Conservation (phyloP, 768 basidiomycete species). For the Leccinum arenicola region DNA sequence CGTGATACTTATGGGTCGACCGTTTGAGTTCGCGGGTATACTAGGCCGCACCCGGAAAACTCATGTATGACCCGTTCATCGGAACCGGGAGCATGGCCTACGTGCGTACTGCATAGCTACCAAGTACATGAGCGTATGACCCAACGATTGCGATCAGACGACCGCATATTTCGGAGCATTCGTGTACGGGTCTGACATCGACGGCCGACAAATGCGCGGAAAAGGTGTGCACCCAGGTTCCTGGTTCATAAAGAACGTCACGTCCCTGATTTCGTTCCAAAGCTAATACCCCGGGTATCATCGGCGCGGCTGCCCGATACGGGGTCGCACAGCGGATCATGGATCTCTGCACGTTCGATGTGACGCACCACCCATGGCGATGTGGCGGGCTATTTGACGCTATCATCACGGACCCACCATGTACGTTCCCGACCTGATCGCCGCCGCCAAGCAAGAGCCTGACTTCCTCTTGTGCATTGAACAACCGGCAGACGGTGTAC, state of each 20-base stretch:
- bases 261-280: neutral
- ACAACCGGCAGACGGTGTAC: constrained; percentile 72
- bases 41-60: constrained; percentile 82
- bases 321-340: constrained; percentile 69
- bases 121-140: neutral
- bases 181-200: constrained; percentile 92
- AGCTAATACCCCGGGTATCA: constrained; percentile 61
- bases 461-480: neutral
- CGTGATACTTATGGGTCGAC: neutral
- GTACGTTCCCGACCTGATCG: constrained; percentile 42
- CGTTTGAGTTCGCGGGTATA: neutral
- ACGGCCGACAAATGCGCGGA: constrained; percentile 95
- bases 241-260: neutral
- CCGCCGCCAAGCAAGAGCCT: neutral
- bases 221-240: constrained; percentile 52
- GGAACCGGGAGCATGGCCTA: constrained; percentile 93
- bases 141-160: constrained; percentile 46
- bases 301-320: constrained; percentile 83
- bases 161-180: constrained; percentile 84
- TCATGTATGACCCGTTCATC: constrained; percentile 94
- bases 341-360: constrained; percentile 88
- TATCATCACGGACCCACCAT: constrained; percentile 92
- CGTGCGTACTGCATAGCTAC: constrained; percentile 36
- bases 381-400: constrained; percentile 91
- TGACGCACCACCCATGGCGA: constrained; percentile 88